Base-by-base conservation (phyloP, 1,284 basidiomycete genomes). In the Phylloboletellus chloephorus region DNA sequence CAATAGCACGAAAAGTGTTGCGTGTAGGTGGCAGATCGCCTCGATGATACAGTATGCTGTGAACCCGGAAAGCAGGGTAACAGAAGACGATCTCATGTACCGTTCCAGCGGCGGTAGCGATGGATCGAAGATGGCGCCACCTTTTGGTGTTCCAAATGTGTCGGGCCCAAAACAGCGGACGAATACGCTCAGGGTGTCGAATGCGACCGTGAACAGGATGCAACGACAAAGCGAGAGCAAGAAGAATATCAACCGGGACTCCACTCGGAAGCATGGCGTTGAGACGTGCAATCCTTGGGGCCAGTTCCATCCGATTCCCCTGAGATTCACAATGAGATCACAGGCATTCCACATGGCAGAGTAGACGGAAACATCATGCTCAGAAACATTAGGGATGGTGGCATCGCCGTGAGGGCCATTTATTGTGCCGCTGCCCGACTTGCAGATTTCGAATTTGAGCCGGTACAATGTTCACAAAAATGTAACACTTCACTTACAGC, bases 71-170 rank as follows among this genome's bases (percentile, higher is more conserved):
- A 71, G 52, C 28, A 71, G 37, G 5, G 67, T 66, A 26, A 80
- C 57, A 20, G 59, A 19, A 3, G 61, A 61, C 3, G 74, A 69
- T 29, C 65, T 70, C 17, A 64, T 35, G 52, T 76, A 74, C 22
- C 73, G 71, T 19, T 53, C 47, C 5, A 63, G 19, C 1, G 63
- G 66, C 13, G 72, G 57, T 1, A 76, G 53, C 11, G 64, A 57
- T 10, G 57, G 31, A 51, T 78, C 70, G 51, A 74, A 79, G 41
- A 83, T 76, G 19, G 71, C 68, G 7, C 69, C 70, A 1, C 60
- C 58, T n/a, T 43, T 24, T 12, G 51, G 25, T n/a, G 45, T 46
- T 37, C 48, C 58, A 37, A 63, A 58, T 2, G 60, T 49, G 8
- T 45, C 31, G 0, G 47, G 46, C 33, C 58, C 57, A 23, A 61